phyloP scores from a whole-genome alignment of 2,329 filamentous ascomycete species.

The Aspergillus fijiensis region DNA sequence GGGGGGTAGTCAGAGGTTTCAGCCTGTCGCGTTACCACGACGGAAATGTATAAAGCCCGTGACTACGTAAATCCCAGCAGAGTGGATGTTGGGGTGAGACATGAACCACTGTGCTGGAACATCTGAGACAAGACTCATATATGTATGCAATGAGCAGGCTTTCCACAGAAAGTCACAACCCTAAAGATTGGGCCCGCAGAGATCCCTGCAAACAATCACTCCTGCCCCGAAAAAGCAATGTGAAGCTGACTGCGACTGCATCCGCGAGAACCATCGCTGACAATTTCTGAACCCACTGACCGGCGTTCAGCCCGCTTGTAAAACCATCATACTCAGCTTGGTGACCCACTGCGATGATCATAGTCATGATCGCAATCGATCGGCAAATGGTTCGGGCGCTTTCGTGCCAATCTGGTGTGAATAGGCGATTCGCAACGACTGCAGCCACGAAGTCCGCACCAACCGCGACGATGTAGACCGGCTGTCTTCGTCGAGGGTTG shows the following conservation, averaged over 20 bases:
- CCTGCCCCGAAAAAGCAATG: neutral
- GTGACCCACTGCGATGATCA: neutral
- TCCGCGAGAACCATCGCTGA: neutral
- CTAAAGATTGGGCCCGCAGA: neutral
- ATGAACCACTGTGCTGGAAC: no score
- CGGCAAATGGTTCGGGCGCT: neutral
- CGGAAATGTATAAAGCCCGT: no score
- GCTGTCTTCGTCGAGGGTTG: neutral
- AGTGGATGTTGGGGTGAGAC: no score
- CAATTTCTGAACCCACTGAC: neutral
- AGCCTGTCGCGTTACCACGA: no score
- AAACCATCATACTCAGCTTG: neutral
- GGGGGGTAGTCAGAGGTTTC: no score
- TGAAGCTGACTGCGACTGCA: neutral
- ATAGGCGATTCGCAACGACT: neutral
- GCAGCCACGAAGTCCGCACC: neutral
- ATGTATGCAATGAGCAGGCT: neutral
- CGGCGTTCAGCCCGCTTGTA: neutral
- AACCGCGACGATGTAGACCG: neutral
- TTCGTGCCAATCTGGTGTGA: neutral
- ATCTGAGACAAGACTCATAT: neutral
- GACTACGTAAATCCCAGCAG: no score
- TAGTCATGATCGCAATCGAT: neutral
- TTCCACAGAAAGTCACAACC: neutral
- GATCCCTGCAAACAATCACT: neutral